Base-by-base conservation (phyloP, 208 protist species). In the Trypanosoma lewisi region DNA sequence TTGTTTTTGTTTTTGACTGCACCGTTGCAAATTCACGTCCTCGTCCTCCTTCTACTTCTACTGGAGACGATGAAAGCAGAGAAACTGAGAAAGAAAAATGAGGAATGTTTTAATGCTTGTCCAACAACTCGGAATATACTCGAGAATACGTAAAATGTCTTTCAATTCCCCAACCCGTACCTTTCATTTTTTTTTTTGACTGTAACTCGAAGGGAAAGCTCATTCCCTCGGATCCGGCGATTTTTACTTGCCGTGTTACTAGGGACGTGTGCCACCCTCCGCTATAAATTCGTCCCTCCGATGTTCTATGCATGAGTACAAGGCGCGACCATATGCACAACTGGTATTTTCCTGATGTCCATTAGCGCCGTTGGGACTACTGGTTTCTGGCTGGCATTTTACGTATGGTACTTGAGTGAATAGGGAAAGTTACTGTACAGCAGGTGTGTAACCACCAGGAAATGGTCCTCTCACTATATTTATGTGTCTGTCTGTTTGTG, bases 1-100 rank as follows among this genome's bases (percentile, higher is more conserved):
- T 90, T 53, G 62, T 93, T 11, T n/a, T n/a, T n/a, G 56, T 89
- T 53, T 57, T 93, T 25, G 78, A 80, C 25, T 72, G 66, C 54
- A 86, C 74, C 56, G 62, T 93, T 14, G 37, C 41, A 8, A 62
- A 47, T 47, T 28, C 48, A 23, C 27, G 48, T 34, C 7, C 23
- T 4, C 48, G 2, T n/a, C 25, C 42, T 14, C 25, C 42, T 14
- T 61, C 63, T 16, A 78, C 51, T 16, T 36, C 2, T 19, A 33
- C 17, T 12, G 52, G 3, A 51, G 54, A 8, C 55, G 60, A 57
- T n/a, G 49, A 58, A 56, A 19, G 50, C 17, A 12, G 57, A 37
- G 9, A 34, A 57, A 51, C 23, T 36, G 25, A 28, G 11, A 44
- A 53, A 37, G 2, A 19, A 39, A 25, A 19, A 47, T 23, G 42